Evolutionary conservation across 202 grass and related monocot species (phyloP).

Genomic region (Schoenoplectus triqueter): DNA sequence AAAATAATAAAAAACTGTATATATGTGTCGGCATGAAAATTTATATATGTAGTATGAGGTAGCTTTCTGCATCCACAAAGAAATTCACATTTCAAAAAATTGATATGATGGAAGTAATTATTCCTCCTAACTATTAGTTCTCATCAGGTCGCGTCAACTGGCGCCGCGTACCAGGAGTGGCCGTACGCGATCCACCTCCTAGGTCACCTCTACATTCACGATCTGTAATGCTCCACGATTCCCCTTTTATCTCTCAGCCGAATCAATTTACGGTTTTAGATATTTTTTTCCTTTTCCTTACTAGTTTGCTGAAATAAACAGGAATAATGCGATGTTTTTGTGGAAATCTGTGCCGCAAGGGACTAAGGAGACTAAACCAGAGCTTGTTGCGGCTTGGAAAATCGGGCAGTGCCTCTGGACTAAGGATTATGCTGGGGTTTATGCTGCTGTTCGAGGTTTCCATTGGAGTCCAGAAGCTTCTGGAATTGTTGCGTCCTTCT

Average conservation of each 20-base stretch:
- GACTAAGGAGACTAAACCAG: constrained; percentile 73
- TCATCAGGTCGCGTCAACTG: constrained; percentile 55
- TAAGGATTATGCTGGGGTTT: constrained; percentile 73
- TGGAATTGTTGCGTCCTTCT: constrained; percentile 60
- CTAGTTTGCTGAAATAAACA: constrained; percentile 39
- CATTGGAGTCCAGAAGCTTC: constrained; percentile 67
- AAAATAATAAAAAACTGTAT: too few species aligned
- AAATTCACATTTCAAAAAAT: too few species aligned
- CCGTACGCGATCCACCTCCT: constrained; percentile 89
- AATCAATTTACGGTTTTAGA: constrained; percentile 23
- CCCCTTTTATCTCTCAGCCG: neutral
- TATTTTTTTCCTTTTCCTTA: constrained; percentile 18
- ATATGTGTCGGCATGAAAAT: too few species aligned
- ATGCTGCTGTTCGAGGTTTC: constrained; percentile 53
- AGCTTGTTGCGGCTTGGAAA: constrained; percentile 73
- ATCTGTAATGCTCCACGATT: constrained; percentile 55
- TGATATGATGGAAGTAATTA: too few species aligned
- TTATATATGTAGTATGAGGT: too few species aligned
- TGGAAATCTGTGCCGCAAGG: constrained; percentile 85
- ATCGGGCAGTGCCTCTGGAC: constrained; percentile 90
- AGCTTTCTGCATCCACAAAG: too few species aligned
- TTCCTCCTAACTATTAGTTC: neutral
- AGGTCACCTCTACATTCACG: constrained; percentile 69
- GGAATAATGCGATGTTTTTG: constrained; percentile 79
- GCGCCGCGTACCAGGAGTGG: constrained; percentile 64